Percentiles rank a stretch among this genome's conserved stretches.
These are phyloP conservation scores for Encephalitozoon intestinalis DNA, from an alignment of 371 early-diverging fungal species.

Conservation along the genomic window DNA sequence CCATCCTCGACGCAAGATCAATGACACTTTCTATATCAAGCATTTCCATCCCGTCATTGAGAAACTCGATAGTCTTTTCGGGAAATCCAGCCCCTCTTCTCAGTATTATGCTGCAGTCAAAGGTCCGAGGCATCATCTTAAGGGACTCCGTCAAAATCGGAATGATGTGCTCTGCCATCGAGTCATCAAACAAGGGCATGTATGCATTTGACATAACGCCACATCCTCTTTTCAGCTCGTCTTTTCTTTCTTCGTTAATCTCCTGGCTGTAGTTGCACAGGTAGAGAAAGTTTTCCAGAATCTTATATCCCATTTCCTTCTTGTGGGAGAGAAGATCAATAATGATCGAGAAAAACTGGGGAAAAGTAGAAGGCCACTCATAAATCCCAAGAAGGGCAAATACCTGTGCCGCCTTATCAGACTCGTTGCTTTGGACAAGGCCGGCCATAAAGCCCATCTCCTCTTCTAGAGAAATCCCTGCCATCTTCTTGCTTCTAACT, in stretches of 20 bases:
- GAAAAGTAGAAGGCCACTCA: constrained; percentile 56
- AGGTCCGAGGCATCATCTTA: constrained; percentile 39
- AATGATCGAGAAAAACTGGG: constrained; percentile 48
- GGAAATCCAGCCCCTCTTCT: constrained; percentile 23
- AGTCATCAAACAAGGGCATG: constrained; percentile 24
- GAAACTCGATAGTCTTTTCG: constrained; percentile 38
- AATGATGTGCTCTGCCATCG: constrained; percentile 21
- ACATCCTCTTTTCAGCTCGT: constrained; percentile 56
- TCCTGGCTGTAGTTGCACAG: constrained; percentile 49
- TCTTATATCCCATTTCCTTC: constrained; percentile 33
- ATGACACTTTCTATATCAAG: constrained; percentile 13
- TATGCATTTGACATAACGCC: constrained; percentile 32
- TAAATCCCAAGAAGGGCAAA: constrained; percentile 54
- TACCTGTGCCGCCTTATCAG: constrained; percentile 22
- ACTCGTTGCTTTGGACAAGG: not conserved
- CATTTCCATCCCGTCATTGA: constrained; percentile 26
- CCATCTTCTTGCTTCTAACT: constrained; percentile 17
- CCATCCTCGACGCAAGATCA: constrained; percentile 17
- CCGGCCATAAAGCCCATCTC: constrained; percentile 28
- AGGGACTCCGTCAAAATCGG: constrained; percentile 45
- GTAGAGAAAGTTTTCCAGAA: constrained; percentile 52
- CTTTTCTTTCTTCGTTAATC: constrained; percentile 58
- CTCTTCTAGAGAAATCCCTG: not conserved
- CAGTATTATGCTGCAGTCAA: constrained; percentile 36
- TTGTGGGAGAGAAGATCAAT: constrained; percentile 23